Conservation (phyloP, 2,329 filamentous ascomycete genomes). For the Talaromyces piceae region DNA sequence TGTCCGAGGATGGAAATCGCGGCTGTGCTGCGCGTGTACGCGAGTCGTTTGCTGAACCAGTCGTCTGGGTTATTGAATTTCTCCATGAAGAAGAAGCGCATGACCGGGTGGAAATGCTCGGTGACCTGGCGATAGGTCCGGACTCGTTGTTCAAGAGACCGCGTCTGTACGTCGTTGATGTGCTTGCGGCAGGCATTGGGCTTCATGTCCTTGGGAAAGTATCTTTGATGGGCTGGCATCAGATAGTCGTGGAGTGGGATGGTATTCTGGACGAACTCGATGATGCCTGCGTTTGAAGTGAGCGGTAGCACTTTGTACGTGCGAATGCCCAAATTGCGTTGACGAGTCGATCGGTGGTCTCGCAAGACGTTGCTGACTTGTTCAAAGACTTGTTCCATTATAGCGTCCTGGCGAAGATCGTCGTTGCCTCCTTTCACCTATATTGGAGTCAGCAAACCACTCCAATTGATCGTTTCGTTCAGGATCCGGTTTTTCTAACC, state of each 20-base stretch:
- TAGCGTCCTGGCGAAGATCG: constrained; percentile 92
- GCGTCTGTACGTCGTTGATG: constrained; percentile 65
- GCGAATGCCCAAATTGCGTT: constrained; percentile 80
- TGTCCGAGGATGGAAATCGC: constrained; percentile 94
- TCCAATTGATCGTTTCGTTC: background rate
- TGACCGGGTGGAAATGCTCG: constrained; percentile 80
- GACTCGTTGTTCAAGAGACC: constrained; percentile 63
- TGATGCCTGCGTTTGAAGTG: constrained; percentile 76
- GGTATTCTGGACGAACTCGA: constrained; percentile 94
- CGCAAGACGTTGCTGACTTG: constrained; percentile 87
- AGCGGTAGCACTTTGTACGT: constrained; percentile 96
- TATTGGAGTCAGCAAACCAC: background rate
- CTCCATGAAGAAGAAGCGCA: constrained; percentile 97
- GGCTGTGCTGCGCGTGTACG: constrained; percentile 88
- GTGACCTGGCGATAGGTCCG: constrained; percentile 69
- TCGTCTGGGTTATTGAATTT: constrained; percentile 88
- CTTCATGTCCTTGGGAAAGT: constrained; percentile 78
- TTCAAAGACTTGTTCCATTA: constrained; percentile 98
- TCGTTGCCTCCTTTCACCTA: constrained; percentile 90
- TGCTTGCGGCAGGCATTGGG: constrained; percentile 68
- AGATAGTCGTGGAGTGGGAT: constrained; percentile 87
- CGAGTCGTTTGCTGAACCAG: constrained; percentile 83
- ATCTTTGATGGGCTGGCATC: constrained; percentile 79
- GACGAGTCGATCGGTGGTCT: constrained; percentile 76
- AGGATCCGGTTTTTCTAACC: constrained; percentile 29